Conservation (phyloP, 257 asterid species). For the Solanum stenotomum region DNA sequence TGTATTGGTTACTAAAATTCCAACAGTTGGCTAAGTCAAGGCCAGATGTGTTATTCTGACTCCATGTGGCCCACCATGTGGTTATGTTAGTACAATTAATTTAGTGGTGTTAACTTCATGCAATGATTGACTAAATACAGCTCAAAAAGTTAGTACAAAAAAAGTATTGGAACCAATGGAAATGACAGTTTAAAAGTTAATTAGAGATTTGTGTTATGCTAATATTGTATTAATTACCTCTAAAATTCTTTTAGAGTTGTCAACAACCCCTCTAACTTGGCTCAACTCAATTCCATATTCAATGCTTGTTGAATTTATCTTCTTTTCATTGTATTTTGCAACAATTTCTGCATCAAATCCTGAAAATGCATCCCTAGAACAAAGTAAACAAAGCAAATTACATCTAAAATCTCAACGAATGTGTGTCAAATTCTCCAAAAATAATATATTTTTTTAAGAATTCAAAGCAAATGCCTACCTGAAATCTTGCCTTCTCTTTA, state of each 20-base stretch:
- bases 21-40: neutral
- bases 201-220: neutral
- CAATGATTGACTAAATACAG: neutral
- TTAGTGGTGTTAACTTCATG: neutral
- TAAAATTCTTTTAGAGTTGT: slow-evolving; percentile 57
- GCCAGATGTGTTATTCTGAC: neutral
- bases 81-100: neutral
- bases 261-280: slow-evolving; percentile 65
- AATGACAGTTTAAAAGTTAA: neutral
- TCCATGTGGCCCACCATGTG: slow-evolving; percentile 19
- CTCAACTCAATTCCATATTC: slow-evolving; percentile 46
- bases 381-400: neutral
- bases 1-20: neutral
- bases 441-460: neutral
- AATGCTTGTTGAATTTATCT: slow-evolving; percentile 29
- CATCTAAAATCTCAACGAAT: neutral
- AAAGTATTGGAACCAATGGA: neutral
- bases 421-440: neutral
- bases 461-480: slow-evolving; percentile 13
- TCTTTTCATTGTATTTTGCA: slow-evolving; percentile 54
- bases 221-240: slow-evolving; percentile 31
- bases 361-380: slow-evolving; percentile 54
- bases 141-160: neutral
- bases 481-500: slow-evolving; percentile 52
- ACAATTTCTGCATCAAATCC: slow-evolving; percentile 51